A percentile compares a stretch with the other conserved stretches of the same genome.
These are phyloP conservation scores for Volutella citrinella DNA, from an alignment of 2,329 filamentous ascomycete genomes.

Conservation along the genomic window DNA sequence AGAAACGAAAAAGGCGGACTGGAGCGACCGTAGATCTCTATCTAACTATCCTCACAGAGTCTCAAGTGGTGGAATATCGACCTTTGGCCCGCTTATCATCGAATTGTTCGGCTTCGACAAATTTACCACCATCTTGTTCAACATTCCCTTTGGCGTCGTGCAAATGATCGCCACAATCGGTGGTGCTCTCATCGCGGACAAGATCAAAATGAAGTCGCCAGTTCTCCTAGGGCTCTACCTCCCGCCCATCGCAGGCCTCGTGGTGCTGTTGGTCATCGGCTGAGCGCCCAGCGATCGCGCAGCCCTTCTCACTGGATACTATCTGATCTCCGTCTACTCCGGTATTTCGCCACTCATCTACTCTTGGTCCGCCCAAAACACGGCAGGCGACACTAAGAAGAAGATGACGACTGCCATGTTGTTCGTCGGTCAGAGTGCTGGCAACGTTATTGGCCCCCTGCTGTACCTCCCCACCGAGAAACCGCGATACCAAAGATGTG, in stretches of 20 bases:
- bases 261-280: slow-evolving; percentile 50
- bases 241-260: slow-evolving; percentile 54
- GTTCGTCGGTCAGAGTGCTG: slow-evolving; percentile 59
- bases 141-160: slow-evolving; percentile 58
- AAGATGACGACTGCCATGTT: slow-evolving; percentile 60
- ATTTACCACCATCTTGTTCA: slow-evolving; percentile 57
- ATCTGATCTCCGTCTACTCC: slow-evolving; percentile 58
- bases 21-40: no score
- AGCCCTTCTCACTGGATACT: slow-evolving; percentile 54
- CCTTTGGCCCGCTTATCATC: slow-evolving; percentile 58
- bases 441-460: slow-evolving; percentile 57
- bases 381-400: slow-evolving; percentile 64
- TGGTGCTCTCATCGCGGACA: slow-evolving; percentile 52
- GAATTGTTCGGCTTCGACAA: slow-evolving; percentile 54
- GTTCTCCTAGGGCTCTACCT: slow-evolving; percentile 53
- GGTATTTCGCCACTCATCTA: slow-evolving; percentile 54
- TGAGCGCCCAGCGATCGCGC: slow-evolving; percentile 44
- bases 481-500: slow-evolving; percentile 39
- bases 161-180: slow-evolving; percentile 59
- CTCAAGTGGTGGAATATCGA: slow-evolving; percentile 55
- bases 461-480: slow-evolving; percentile 28
- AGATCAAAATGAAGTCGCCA: slow-evolving; percentile 53
- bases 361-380: slow-evolving; percentile 56
- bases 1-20: no score
- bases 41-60: no score